These are phyloP conservation scores for Lactarius vividus DNA, from an alignment of 768 basidiomycete genomes.

Conservation along the genomic window DNA sequence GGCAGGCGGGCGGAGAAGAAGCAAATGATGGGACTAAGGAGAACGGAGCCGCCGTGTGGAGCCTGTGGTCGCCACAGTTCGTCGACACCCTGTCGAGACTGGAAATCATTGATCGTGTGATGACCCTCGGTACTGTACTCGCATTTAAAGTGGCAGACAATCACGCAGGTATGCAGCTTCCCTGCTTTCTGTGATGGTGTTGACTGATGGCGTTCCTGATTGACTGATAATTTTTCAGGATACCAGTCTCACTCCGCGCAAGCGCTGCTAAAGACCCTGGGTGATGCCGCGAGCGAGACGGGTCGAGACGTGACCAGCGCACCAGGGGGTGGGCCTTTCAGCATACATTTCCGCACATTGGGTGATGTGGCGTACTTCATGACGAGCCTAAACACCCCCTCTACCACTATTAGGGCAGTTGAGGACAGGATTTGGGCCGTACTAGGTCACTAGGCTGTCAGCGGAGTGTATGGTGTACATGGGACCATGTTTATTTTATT, in stretches of 20 bases:
- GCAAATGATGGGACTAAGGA: constrained; percentile 22
- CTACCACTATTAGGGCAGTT: constrained; percentile 51
- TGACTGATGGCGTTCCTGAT: neutral
- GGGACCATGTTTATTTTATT: neutral
- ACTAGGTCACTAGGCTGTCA: constrained; percentile 19
- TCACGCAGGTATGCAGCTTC: constrained; percentile 45
- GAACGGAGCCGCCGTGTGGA: constrained; percentile 57
- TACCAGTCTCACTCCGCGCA: constrained; percentile 65
- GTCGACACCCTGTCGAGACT: constrained; percentile 58
- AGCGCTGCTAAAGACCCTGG: constrained; percentile 52
- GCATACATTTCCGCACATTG: constrained; percentile 82
- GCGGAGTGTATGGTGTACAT: neutral
- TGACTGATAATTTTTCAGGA: constrained; percentile 33
- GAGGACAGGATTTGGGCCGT: constrained; percentile 60
- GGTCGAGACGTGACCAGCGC: constrained; percentile 37
- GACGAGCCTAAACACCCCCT: constrained; percentile 74
- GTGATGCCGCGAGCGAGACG: constrained; percentile 31
- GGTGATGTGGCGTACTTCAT: constrained; percentile 94
- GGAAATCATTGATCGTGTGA: constrained; percentile 62
- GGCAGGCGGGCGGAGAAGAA: constrained; percentile 40
- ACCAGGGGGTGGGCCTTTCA: constrained; percentile 56
- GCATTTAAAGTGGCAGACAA: constrained; percentile 68
- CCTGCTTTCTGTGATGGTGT: neutral
- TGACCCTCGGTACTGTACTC: constrained; percentile 87
- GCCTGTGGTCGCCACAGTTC: constrained; percentile 82